phyloP scores from a whole-genome alignment of 768 basidiomycete genomes.

The Mycena floridula region DNA sequence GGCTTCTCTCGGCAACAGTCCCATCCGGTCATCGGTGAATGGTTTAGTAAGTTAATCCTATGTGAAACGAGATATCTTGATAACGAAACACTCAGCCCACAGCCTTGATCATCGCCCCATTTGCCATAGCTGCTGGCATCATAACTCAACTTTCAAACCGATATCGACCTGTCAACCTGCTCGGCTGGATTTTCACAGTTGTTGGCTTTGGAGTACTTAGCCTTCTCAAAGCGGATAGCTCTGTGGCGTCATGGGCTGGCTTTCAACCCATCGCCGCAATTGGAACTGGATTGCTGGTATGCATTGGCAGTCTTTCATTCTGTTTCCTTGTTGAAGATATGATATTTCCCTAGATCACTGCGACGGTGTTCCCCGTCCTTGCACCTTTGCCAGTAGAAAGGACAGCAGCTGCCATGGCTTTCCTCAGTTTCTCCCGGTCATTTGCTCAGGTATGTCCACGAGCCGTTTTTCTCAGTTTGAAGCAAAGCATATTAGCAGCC shows the following conservation, averaged over 20 bases:
- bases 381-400: slow-evolving; percentile 10
- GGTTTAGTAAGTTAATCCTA: too few species aligned
- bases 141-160: not conserved
- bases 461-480: slow-evolving; percentile 2
- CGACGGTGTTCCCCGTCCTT: slow-evolving; percentile 10
- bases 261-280: slow-evolving; percentile 7
- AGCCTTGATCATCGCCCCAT: not conserved
- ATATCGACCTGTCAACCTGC: not conserved
- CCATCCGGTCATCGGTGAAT: slow-evolving; percentile 26
- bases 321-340: not conserved
- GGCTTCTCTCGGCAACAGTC: slow-evolving; percentile 24
- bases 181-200: slow-evolving; percentile 26
- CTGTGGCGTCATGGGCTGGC: slow-evolving; percentile 21
- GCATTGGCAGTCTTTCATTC: slow-evolving; percentile 1
- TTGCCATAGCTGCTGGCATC: not conserved
- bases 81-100: not conserved
- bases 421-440: slow-evolving; percentile 19
- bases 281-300: slow-evolving; percentile 3
- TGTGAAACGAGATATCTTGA: too few species aligned
- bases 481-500: slow-evolving; percentile 1
- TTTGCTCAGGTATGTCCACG: slow-evolving; percentile 17
- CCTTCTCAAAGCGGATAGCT: slow-evolving; percentile 15
- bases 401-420: slow-evolving; percentile 33
- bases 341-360: not conserved
- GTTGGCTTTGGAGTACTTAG: slow-evolving; percentile 30